Percentiles rank a stretch among this genome's conserved stretches.
These are phyloP conservation scores for Diaporthe sp. DNA, from an alignment of 2,329 filamentous ascomycete genomes.

Conservation along the genomic window DNA sequence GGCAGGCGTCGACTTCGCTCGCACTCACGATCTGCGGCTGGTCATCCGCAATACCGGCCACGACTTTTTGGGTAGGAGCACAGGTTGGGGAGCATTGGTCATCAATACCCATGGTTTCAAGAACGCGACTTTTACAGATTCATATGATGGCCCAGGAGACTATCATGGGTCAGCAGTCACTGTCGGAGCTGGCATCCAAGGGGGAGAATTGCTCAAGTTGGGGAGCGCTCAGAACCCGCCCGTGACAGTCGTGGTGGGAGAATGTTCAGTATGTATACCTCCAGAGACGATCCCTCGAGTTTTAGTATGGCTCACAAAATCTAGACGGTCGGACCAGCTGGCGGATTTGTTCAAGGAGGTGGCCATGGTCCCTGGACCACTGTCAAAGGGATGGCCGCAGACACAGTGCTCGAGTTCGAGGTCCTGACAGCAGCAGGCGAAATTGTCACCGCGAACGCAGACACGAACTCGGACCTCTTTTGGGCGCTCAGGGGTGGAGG, in stretches of 20 bases:
- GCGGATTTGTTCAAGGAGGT: slow-evolving; percentile 72
- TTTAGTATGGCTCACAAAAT: slow-evolving; percentile 43
- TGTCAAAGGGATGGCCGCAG: slow-evolving; percentile 41
- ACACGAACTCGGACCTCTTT: slow-evolving; percentile 64
- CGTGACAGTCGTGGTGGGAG: slow-evolving; percentile 63
- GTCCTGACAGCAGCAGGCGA: slow-evolving; percentile 57
- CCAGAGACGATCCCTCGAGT: neutral
- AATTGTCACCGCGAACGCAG: slow-evolving; percentile 55
- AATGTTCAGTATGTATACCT: slow-evolving; percentile 57
- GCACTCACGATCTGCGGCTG: slow-evolving; percentile 62
- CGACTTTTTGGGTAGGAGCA: slow-evolving; percentile 70
- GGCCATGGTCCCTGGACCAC: slow-evolving; percentile 64
- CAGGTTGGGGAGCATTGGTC: slow-evolving; percentile 69
- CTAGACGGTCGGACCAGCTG: slow-evolving; percentile 66
- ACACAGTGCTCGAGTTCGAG: slow-evolving; percentile 23
- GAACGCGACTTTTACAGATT: slow-evolving; percentile 50
- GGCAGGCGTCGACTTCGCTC: slow-evolving; percentile 55
- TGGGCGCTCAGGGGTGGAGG: slow-evolving; percentile 69
- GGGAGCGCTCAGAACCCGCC: slow-evolving; percentile 54
- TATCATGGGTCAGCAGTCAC: slow-evolving; percentile 64
- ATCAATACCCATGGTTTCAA: slow-evolving; percentile 71
- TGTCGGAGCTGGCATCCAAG: slow-evolving; percentile 66
- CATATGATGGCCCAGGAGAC: slow-evolving; percentile 47
- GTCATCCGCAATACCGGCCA: slow-evolving; percentile 70
- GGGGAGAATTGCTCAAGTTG: slow-evolving; percentile 56